Conservation (phyloP, 2,329 filamentous ascomycete species). For the Fusarium lyarnte region DNA sequence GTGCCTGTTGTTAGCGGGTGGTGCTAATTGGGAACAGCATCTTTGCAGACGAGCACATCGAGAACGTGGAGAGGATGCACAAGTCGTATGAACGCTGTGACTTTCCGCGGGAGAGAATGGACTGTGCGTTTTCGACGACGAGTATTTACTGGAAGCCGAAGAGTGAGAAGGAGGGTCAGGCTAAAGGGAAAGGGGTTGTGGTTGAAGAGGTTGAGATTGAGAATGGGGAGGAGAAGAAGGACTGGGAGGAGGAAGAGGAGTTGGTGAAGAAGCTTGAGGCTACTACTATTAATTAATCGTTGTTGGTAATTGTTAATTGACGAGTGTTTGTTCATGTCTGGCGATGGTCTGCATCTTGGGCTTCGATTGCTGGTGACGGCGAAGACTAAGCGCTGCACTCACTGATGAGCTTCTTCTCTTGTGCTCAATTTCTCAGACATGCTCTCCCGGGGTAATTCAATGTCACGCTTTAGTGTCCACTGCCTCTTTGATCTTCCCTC, state of each 20-base stretch:
- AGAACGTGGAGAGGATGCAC: slow-evolving; percentile 39
- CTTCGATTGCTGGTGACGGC: not conserved
- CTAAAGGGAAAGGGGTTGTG: not conserved
- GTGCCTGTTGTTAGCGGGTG: too few species aligned
- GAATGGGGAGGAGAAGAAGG: not conserved
- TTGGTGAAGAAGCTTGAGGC: slow-evolving; percentile 31
- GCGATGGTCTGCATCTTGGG: not conserved
- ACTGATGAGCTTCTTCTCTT: not conserved
- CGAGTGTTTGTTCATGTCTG: not conserved
- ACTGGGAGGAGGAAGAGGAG: not conserved
- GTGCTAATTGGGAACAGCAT: slow-evolving; percentile 13
- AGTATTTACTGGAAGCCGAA: slow-evolving; percentile 40
- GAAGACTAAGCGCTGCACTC: not conserved
- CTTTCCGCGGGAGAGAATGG: slow-evolving; percentile 38
- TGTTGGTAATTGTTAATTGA: not conserved
- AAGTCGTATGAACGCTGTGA: slow-evolving; percentile 21
- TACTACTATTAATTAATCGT: slow-evolving; percentile 13
- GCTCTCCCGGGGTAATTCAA: accelerated
- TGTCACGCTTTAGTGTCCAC: accelerated
- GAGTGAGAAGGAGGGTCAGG: not conserved
- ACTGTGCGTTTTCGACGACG: slow-evolving; percentile 41
- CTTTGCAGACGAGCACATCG: slow-evolving; percentile 25
- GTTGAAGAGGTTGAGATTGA: not conserved
- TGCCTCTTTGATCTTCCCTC: not conserved
- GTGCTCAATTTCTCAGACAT: not conserved